Percentiles rank a stretch among this genome's conserved stretches.
phyloP scores from a whole-genome alignment of 441 rosid genomes.

The Biscutella laevigata region DNA sequence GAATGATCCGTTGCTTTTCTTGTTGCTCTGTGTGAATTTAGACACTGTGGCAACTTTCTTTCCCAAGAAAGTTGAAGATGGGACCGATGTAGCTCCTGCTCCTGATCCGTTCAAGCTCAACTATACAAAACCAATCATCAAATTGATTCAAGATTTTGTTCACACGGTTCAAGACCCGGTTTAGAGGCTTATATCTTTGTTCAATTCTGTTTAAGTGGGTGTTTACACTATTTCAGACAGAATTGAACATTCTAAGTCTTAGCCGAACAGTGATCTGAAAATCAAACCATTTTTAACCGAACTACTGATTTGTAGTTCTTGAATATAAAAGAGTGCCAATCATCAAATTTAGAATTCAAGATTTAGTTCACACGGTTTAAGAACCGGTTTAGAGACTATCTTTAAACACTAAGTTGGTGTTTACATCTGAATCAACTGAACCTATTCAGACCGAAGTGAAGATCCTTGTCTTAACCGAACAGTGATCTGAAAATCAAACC shows the following conservation, averaged over 20 bases:
- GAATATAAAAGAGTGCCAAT: no score
- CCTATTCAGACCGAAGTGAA: neutral
- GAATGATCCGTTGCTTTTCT: conserved; percentile 35
- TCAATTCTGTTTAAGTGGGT: no score
- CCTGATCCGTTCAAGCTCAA: conserved; percentile 68
- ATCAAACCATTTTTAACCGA: no score
- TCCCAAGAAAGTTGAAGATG: conserved; percentile 55
- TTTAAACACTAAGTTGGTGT: neutral
- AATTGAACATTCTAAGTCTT: neutral
- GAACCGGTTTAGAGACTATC: conserved; percentile 1
- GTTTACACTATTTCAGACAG: neutral
- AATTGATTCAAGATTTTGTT: conserved; percentile 2
- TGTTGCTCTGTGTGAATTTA: conserved; percentile 35
- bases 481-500: neutral
- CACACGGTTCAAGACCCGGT: conserved; percentile 1
- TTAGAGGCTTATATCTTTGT: neutral
- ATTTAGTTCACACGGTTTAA: neutral
- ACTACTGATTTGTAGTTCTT: no score
- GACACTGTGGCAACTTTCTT: conserved; percentile 53
- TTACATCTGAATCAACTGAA: neutral
- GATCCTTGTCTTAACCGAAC: neutral
- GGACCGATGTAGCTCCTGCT: conserved; percentile 39
- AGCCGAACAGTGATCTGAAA: neutral
- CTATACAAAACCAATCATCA: no score
- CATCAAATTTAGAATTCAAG: neutral